These are phyloP conservation scores for Sporothrix phasma DNA, from an alignment of 2,329 filamentous ascomycete genomes.

Conservation along the genomic window DNA sequence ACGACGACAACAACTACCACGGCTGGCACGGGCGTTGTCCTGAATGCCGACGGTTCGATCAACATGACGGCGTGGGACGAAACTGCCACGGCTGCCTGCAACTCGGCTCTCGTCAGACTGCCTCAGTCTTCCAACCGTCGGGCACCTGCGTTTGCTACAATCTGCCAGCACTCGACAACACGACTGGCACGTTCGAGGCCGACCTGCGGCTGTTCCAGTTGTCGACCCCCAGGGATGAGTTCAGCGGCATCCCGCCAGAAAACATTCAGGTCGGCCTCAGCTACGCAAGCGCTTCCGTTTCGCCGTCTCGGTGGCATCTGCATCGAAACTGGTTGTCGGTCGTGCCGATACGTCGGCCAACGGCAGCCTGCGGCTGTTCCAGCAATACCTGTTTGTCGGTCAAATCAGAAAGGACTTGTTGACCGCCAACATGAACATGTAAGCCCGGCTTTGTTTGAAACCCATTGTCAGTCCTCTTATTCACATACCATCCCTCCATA, in stretches of 20 bases:
- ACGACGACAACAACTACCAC: neutral
- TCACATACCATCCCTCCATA: slow-evolving; percentile 22
- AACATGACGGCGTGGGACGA: slow-evolving; percentile 48
- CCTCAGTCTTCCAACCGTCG: slow-evolving; percentile 55
- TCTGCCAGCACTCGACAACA: slow-evolving; percentile 57
- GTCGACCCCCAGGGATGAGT: slow-evolving; percentile 45
- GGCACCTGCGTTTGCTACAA: slow-evolving; percentile 80
- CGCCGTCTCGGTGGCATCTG: slow-evolving; percentile 29
- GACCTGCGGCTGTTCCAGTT: slow-evolving; percentile 67
- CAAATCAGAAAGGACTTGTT: slow-evolving; percentile 52
- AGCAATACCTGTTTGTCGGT: slow-evolving; percentile 59
- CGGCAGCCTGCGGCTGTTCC: slow-evolving; percentile 36
- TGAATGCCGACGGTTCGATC: slow-evolving; percentile 35
- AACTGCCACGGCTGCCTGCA: slow-evolving; percentile 50
- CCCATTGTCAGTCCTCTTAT: neutral
- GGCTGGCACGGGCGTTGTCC: slow-evolving; percentile 23
- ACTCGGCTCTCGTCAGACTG: slow-evolving; percentile 43
- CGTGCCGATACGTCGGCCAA: slow-evolving; percentile 15
- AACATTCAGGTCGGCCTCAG: slow-evolving; percentile 46
- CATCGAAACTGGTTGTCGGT: slow-evolving; percentile 20
- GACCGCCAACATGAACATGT: slow-evolving; percentile 49
- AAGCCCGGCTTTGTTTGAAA: slow-evolving; percentile 27
- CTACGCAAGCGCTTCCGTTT: slow-evolving; percentile 46
- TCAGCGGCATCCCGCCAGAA: slow-evolving; percentile 40
- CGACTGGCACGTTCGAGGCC: slow-evolving; percentile 62